Conservation (phyloP, 108 stramenopile species). For the Mediolabrus comicus region DNA sequence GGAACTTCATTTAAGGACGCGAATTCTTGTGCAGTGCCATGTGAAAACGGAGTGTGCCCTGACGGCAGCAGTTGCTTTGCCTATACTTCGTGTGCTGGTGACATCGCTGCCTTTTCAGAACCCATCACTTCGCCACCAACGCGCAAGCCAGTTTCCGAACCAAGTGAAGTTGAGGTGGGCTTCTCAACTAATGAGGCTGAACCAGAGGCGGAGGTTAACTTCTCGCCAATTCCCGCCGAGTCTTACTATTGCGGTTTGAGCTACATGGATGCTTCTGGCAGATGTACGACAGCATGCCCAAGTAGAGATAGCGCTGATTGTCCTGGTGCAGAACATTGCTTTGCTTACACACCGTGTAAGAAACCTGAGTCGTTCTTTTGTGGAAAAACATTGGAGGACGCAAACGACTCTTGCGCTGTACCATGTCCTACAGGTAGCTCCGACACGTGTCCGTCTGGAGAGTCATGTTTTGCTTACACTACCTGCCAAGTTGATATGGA, state of each 20-base stretch:
- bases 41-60: background rate
- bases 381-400: slow-evolving; percentile 76
- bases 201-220: background rate
- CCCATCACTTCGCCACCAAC: background rate
- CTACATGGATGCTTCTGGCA: slow-evolving; percentile 36
- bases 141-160: background rate
- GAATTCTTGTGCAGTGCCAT: slow-evolving; percentile 11
- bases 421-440: slow-evolving; percentile 74
- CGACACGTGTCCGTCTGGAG: slow-evolving; percentile 58
- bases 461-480: slow-evolving; percentile 81
- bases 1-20: slow-evolving; percentile 49
- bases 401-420: slow-evolving; percentile 51
- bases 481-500: slow-evolving; percentile 48
- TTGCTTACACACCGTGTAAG: slow-evolving; percentile 41
- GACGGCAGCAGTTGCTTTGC: slow-evolving; percentile 40
- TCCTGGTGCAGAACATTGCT: slow-evolving; percentile 33
- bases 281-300: slow-evolving; percentile 35
- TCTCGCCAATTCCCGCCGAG: slow-evolving; percentile 16
- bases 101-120: background rate
- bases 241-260: slow-evolving; percentile 45
- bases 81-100: slow-evolving; percentile 42
- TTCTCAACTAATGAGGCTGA: background rate
- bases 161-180: slow-evolving; percentile 53
- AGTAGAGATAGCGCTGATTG: slow-evolving; percentile 27
- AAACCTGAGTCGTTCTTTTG: slow-evolving; percentile 66